phyloP scores from a whole-genome alignment of 2,329 filamentous ascomycete genomes.

The Xylariaceae sp. region DNA sequence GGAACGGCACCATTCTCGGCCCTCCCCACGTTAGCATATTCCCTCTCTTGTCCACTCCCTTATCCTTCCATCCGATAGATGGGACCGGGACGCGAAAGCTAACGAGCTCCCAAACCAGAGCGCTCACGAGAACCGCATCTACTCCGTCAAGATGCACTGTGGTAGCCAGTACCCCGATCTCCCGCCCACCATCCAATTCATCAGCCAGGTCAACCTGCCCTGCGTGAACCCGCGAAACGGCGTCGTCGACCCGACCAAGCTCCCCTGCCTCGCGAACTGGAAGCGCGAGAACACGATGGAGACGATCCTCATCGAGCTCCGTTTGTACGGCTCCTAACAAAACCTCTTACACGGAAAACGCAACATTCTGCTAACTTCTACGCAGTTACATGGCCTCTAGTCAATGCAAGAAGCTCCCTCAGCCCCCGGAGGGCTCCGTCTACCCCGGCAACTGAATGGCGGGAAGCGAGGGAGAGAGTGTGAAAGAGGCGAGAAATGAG shows the following conservation, averaged over 20 bases:
- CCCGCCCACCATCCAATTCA: conserved; percentile 85
- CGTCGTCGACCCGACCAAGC: conserved; percentile 74
- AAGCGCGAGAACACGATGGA: conserved; percentile 93
- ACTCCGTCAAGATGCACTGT: conserved; percentile 96
- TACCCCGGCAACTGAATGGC: conserved; percentile 19
- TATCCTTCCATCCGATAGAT: not conserved
- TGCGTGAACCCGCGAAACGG: conserved; percentile 80
- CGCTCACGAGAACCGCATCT: conserved; percentile 97
- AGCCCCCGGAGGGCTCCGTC: conserved; percentile 76
- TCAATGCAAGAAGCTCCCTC: conserved; percentile 88
- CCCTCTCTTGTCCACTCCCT: not conserved
- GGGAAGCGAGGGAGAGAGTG: not conserved
- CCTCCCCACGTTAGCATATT: conserved; percentile 75
- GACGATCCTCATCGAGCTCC: conserved; percentile 79
- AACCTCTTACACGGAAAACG: conserved; percentile 19
- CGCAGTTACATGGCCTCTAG: conserved; percentile 85
- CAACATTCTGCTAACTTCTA: conserved; percentile 15
- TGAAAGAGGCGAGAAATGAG: not conserved
- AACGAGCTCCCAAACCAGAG: conserved; percentile 50
- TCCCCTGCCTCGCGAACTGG: conserved; percentile 85
- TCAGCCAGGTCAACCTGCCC: conserved; percentile 93
- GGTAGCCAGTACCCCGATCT: conserved; percentile 81
- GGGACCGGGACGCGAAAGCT: not conserved
- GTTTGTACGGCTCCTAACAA: conserved; percentile 51
- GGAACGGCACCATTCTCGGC: conserved; percentile 96